Conservation (phyloP, 805 yeast species). For the Candida alai region DNA sequence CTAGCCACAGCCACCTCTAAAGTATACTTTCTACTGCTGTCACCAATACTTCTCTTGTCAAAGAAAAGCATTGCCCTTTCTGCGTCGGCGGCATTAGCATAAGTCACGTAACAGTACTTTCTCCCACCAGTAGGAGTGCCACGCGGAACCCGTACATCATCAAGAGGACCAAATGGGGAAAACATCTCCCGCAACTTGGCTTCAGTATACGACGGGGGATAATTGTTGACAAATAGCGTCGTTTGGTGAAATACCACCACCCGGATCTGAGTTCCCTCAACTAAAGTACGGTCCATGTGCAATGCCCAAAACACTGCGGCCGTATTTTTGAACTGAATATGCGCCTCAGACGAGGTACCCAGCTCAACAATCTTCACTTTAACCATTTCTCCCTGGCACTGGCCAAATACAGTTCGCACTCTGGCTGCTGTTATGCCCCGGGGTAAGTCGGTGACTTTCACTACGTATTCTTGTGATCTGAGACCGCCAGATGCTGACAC, state of each 20-base stretch:
- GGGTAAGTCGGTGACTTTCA: no score
- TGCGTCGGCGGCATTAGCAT: slow-evolving; percentile 41
- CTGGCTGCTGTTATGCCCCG: no score
- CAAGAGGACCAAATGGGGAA: slow-evolving; percentile 33
- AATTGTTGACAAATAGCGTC: slow-evolving; percentile 73
- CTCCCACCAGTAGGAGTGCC: slow-evolving; percentile 47
- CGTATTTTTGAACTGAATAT: no score
- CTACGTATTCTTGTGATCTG: no score
- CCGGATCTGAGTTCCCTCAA: slow-evolving; percentile 39
- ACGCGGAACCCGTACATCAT: slow-evolving; percentile 62
- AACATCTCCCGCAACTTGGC: slow-evolving; percentile 41
- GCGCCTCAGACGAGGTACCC: no score
- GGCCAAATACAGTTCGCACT: no score
- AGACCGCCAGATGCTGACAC: no score
- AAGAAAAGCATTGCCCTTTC: slow-evolving; percentile 36
- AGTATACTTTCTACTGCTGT: slow-evolving; percentile 24
- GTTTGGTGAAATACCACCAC: slow-evolving; percentile 45
- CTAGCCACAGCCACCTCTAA: slow-evolving; percentile 61
- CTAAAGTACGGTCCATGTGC: no score
- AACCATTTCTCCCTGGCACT: no score
- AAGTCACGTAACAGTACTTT: slow-evolving; percentile 74
- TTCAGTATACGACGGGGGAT: slow-evolving; percentile 51
- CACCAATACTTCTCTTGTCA: slow-evolving; percentile 35
- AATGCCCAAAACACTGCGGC: no score
- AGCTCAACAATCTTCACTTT: no score